phyloP scores from a whole-genome alignment of 2,329 filamentous ascomycete species.

The Tolypocladium endophyticum region DNA sequence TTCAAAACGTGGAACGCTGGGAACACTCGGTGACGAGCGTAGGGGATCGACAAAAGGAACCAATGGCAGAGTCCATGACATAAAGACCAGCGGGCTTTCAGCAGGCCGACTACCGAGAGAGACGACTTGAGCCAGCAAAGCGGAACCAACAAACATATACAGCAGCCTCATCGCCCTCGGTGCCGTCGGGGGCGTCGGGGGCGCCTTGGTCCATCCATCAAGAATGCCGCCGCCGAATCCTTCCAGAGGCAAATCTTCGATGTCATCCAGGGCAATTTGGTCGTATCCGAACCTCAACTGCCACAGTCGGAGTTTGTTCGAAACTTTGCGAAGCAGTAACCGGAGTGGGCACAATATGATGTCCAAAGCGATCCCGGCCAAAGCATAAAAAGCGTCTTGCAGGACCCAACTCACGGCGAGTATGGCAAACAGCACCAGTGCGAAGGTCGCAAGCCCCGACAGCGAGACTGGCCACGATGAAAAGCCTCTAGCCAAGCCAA shows the following conservation, averaged over 20 bases:
- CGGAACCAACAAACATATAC: neutral
- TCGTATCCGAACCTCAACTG: neutral
- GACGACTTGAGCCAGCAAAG: neutral
- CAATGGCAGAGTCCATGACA: neutral
- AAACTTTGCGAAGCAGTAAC: neutral
- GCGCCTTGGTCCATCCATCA: neutral
- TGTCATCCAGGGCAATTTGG: neutral
- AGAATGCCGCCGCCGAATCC: neutral
- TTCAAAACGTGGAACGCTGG: neutral
- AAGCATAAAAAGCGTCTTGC: neutral
- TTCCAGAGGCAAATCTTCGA: neutral
- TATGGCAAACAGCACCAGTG: neutral
- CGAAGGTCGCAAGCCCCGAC: neutral
- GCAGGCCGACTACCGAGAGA: neutral
- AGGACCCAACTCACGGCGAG: neutral
- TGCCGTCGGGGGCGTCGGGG: neutral
- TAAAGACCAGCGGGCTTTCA: neutral
- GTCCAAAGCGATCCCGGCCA: neutral
- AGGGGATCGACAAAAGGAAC: neutral
- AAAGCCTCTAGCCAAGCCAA: neutral
- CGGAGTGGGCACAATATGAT: neutral
- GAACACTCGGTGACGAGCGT: neutral
- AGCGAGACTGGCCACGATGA: neutral
- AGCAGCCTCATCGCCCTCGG: neutral
- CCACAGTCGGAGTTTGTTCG: neutral